Conservation (phyloP, 495 filamentous ascomycete genomes). For the Penicillium ucsense region DNA sequence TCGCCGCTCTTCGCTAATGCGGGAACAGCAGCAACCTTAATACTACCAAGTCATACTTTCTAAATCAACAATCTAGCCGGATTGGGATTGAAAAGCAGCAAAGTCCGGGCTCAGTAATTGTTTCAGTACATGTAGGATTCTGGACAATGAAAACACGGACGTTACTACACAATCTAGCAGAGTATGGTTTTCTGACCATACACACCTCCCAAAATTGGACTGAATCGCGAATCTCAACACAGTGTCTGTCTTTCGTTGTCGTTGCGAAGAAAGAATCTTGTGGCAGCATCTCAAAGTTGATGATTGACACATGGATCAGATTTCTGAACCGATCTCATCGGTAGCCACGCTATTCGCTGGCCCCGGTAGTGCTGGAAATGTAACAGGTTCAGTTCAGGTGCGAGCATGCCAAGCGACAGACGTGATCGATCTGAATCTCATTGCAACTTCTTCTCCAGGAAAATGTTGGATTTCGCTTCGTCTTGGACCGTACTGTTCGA, state of each 20-base stretch:
- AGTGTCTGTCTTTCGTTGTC: not conserved
- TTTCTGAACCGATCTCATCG: slow-evolving; percentile 19
- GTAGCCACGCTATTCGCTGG: slow-evolving; percentile 34
- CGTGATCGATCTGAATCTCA: not conserved
- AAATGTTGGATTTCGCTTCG: slow-evolving; percentile 54
- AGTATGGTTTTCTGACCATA: no score
- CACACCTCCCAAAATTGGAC: no score
- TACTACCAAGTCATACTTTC: no score
- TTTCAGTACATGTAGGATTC: no score
- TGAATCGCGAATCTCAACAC: no score
- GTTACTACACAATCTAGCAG: no score
- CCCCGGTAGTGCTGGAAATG: slow-evolving; percentile 25
- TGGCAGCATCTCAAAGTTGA: no score
- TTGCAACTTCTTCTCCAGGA: slow-evolving; percentile 28
- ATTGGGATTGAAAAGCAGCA: no score
- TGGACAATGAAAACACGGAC: no score
- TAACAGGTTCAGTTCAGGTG: slow-evolving; percentile 26
- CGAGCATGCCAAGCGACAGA: not conserved
- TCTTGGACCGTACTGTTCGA: slow-evolving; percentile 50
- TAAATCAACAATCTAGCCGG: no score
- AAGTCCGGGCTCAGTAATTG: no score
- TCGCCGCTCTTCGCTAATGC: not conserved
- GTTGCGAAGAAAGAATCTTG: slow-evolving; percentile 7
- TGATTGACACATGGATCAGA: not conserved
- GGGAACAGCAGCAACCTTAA: no score